Conservation (phyloP, 1,284 basidiomycete species). For the Meira miltonrushii region DNA sequence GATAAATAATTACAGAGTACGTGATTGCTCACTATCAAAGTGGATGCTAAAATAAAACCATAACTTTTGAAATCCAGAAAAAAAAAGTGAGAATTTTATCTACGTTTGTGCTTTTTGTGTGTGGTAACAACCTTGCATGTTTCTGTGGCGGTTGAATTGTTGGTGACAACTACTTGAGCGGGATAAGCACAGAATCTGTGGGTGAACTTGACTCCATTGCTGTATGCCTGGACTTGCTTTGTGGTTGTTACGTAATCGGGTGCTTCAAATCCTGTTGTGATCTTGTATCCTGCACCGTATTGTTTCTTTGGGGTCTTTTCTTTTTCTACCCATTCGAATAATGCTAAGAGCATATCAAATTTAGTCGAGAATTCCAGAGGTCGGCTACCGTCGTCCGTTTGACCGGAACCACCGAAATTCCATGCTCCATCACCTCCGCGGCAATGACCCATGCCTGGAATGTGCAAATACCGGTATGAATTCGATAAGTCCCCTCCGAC, state of each 20-base stretch:
- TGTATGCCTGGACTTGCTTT: neutral
- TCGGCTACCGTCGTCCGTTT: slow-evolving; percentile 20
- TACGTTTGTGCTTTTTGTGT: too few relatives aligned
- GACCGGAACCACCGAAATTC: slow-evolving; percentile 32
- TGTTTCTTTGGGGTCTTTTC: slow-evolving; percentile 52
- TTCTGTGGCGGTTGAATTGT: neutral
- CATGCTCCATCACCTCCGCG: slow-evolving; percentile 29
- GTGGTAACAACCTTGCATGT: neutral
- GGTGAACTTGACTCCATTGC: slow-evolving; percentile 8
- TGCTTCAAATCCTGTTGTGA: slow-evolving; percentile 4
- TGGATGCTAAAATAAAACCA: too few relatives aligned
- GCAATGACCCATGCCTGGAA: slow-evolving; percentile 57
- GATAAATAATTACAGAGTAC: too few relatives aligned
- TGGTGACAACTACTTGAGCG: neutral
- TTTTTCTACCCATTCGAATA: slow-evolving; percentile 56
- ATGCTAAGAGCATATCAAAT: slow-evolving; percentile 54
- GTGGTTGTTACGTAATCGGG: neutral
- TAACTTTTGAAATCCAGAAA: too few relatives aligned
- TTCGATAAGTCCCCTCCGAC: slow-evolving; percentile 24
- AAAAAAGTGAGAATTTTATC: too few relatives aligned
- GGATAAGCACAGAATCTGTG: slow-evolving; percentile 7
- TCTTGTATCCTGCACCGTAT: slow-evolving; percentile 41
- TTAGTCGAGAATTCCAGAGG: slow-evolving; percentile 32
- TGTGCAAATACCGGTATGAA: slow-evolving; percentile 55
- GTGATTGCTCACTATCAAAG: too few relatives aligned